Base-by-base conservation (phyloP, 2,329 filamentous ascomycete species). In the Lomentospora prolificans region DNA sequence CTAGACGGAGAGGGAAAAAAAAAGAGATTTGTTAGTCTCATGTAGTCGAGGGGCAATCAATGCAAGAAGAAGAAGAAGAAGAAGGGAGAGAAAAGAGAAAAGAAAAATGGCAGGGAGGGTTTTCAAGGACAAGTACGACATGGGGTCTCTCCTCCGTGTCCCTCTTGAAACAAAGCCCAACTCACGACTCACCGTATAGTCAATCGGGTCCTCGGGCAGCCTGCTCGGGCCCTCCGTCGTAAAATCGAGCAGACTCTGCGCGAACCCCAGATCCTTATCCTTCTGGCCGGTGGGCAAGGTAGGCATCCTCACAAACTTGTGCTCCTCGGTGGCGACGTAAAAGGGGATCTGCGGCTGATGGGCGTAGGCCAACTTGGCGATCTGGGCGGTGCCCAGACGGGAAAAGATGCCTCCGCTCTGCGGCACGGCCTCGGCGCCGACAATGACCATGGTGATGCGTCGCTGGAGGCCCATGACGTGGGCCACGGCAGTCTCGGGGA, bases 351-450 rank as follows among this genome's bases (percentile, higher is more conserved):
- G 59, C 12, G 60, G 60, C 39, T 85, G 82, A 48, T 75, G 75
- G 27, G 71, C 68, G 64, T 85, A 85, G 4, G 91, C 90, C 54
- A 96, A 74, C 62, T 90, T 75, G 2, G 89, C 91, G 62, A 97
- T 86, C 73, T 96, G 90, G 63, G 89, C 92, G 2, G 81, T 84
- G 54, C 92, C 92, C 72, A 97, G 81, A 51, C 91, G 78, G 24
- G 88, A 92, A 62, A 99, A 89, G 62, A 97, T 87, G 36, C 92
- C 92, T 52, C 94, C 94, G 66, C 96, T 95, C 66, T 95, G 89
- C 19, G 95, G 89, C 14, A 97, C 90, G 41, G 90, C 91, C 69
- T 97, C 92, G 72, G 82, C 80, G 50, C 84, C 84, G 8, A 85
- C 79, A 53, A 87, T 75, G 6, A 86, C 77, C 64, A 82, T 72